phyloP scores from a whole-genome alignment of 768 basidiomycete genomes.

The Suillus paluster region DNA sequence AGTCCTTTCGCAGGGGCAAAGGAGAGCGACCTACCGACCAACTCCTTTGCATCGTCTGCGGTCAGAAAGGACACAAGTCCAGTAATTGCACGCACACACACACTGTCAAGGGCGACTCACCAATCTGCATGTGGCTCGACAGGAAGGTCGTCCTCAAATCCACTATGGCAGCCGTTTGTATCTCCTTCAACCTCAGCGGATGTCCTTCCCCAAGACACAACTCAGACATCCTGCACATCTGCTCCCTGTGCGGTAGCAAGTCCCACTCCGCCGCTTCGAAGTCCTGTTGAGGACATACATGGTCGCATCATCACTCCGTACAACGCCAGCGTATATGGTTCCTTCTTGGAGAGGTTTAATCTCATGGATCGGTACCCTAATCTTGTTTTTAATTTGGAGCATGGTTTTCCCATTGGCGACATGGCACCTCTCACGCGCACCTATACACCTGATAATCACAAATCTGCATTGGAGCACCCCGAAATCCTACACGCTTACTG shows the following conservation, averaged over 20 bases:
- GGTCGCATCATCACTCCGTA: background rate
- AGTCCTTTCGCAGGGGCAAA: background rate
- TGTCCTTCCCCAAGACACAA: too few species aligned
- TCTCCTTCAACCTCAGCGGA: background rate
- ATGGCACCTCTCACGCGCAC: slow-evolving; percentile 7
- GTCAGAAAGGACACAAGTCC: background rate
- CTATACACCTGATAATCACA: slow-evolving; percentile 14
- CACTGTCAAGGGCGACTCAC: background rate
- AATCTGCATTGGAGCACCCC: slow-evolving; percentile 3
- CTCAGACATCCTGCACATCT: background rate
- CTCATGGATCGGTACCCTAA: background rate
- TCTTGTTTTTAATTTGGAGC: slow-evolving; percentile 1
- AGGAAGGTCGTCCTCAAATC: background rate
- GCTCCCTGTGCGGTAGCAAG: background rate
- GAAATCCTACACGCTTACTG: slow-evolving; percentile 10
- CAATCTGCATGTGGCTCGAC: background rate
- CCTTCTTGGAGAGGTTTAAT: background rate
- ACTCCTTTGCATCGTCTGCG: background rate
- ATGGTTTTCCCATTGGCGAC: slow-evolving; percentile 17
- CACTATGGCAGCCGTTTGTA: background rate
- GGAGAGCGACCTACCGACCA: background rate
- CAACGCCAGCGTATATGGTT: background rate
- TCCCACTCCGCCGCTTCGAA: background rate
- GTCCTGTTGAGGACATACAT: background rate
- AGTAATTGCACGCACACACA: background rate